A percentile compares a stretch with the other conserved stretches of the same genome.
phyloP scores from a whole-genome alignment of 345 rosid genomes.

The Arabis hirsuta region DNA sequence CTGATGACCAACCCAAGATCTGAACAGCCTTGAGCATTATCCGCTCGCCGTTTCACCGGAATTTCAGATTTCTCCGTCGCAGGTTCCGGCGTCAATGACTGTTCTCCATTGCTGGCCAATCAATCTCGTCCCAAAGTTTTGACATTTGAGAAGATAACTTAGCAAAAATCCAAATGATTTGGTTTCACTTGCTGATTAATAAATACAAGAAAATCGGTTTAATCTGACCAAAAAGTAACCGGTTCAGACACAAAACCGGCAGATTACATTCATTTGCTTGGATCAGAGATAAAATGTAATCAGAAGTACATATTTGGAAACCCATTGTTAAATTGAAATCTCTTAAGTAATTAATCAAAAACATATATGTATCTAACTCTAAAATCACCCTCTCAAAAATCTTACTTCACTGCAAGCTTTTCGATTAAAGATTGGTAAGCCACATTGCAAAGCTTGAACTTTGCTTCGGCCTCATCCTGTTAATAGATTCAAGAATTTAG shows the following conservation, averaged over 20 bases:
- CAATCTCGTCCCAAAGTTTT: neutral
- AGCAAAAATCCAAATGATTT: neutral
- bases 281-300: too few relatives aligned
- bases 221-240: neutral
- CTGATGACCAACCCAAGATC: slow-evolving; percentile 60
- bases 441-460: slow-evolving; percentile 84
- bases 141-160: slow-evolving; percentile 25
- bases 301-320: too few relatives aligned
- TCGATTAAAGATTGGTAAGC: slow-evolving; percentile 76
- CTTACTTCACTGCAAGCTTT: slow-evolving; percentile 57
- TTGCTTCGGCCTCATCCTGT: slow-evolving; percentile 75
- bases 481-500: slow-evolving; percentile 2
- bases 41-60: slow-evolving; percentile 18
- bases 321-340: slow-evolving; percentile 1
- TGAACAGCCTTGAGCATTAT: slow-evolving; percentile 80
- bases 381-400: neutral
- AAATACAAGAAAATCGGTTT: slow-evolving; percentile 17
- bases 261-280: neutral
- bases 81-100: slow-evolving; percentile 14
- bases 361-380: slow-evolving; percentile 12
- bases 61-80: neutral
- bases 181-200: neutral
- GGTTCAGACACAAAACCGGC: slow-evolving; percentile 13
- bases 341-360: neutral
- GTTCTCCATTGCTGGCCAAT: slow-evolving; percentile 18